Evolutionary conservation across 352 stramenopile species (phyloP).

Genomic region (Aphanomyces stellatus): DNA sequence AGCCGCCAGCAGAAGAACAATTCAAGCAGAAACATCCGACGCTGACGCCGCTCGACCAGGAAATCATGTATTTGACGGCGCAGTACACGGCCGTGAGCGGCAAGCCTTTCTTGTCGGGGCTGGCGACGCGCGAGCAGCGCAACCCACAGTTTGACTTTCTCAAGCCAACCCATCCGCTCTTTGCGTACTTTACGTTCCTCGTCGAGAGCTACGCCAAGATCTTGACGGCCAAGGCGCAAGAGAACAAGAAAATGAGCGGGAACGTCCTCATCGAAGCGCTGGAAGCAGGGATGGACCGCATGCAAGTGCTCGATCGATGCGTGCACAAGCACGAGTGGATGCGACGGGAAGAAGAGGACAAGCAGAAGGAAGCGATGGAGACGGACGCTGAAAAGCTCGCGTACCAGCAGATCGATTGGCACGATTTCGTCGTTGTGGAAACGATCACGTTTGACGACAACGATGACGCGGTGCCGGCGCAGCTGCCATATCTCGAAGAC

Average conservation of each 20-base stretch:
- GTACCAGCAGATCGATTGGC: conserved; percentile 93
- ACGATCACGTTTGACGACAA: conserved; percentile 94
- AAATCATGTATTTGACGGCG: conserved; percentile 97
- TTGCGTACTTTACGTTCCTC: conserved; percentile 97
- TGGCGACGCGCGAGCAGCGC: conserved; percentile 92
- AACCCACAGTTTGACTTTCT: conserved; percentile 98
- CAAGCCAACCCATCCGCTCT: conserved; percentile 94
- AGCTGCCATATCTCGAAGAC: conserved; percentile 16
- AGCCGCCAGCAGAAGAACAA: conserved; percentile 51
- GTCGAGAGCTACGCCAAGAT: conserved; percentile 95
- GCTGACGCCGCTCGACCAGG: conserved; percentile 89
- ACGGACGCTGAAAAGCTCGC: conserved; percentile 67
- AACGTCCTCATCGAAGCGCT: conserved; percentile 29
- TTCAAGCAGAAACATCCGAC: conserved; percentile 88
- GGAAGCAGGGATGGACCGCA: conserved; percentile 64
- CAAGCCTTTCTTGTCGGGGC: conserved; percentile 90
- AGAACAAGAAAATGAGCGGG: conserved; percentile 55
- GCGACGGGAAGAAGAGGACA: conserved; percentile 58
- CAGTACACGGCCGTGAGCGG: conserved; percentile 96
- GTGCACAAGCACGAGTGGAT: conserved; percentile 79
- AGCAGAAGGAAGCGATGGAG: conserved; percentile 60
- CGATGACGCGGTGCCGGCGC: conserved; percentile 46
- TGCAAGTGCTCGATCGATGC: conserved; percentile 79
- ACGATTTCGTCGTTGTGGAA: conserved; percentile 99
- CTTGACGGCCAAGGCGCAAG: conserved; percentile 54